Conservation (phyloP, 2,329 filamentous ascomycete species). For the Fusarium pseudocircinatum region DNA sequence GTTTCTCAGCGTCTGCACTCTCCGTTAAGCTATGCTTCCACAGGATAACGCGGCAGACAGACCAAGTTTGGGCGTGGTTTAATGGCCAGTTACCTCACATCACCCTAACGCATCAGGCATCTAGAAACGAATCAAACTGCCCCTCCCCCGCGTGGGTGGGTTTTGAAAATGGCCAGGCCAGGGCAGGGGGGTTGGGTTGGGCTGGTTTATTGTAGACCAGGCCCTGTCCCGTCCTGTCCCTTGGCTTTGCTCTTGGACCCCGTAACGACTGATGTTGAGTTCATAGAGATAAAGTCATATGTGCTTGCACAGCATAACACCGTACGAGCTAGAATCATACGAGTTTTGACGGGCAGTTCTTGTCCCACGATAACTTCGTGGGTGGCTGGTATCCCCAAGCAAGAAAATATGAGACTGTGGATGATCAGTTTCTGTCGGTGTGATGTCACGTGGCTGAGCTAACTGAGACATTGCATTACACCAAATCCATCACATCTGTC, state of each 20-base stretch:
- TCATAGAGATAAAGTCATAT: neutral
- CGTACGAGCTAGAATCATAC: conserved; percentile 36
- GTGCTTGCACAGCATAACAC: conserved; percentile 12
- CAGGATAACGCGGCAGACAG: conserved; percentile 42
- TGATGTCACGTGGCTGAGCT: conserved; percentile 42
- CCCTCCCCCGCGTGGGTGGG: conserved; percentile 43
- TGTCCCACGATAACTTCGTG: conserved; percentile 17
- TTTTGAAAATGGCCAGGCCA: conserved; percentile 14
- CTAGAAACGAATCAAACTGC: conserved; percentile 37
- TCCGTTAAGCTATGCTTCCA: neutral
- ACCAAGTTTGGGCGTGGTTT: conserved; percentile 39
- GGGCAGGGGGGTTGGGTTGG: conserved; percentile 8
- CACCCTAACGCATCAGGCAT: conserved; percentile 40
- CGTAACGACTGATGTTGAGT: conserved; percentile 24
- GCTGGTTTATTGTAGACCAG: neutral
- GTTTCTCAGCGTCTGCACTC: conserved; percentile 24
- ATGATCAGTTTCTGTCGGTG: conserved; percentile 40
- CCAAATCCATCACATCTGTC: neutral
- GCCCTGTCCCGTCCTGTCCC: conserved; percentile 6
- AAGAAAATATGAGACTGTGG: conserved; percentile 12
- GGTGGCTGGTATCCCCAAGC: conserved; percentile 32
- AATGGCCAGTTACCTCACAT: conserved; percentile 35
- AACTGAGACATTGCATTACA: conserved; percentile 8
- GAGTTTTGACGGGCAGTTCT: conserved; percentile 20
- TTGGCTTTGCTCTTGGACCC: neutral